Base-by-base conservation (phyloP, 1,284 basidiomycete species). In the Peniophora sp. region DNA sequence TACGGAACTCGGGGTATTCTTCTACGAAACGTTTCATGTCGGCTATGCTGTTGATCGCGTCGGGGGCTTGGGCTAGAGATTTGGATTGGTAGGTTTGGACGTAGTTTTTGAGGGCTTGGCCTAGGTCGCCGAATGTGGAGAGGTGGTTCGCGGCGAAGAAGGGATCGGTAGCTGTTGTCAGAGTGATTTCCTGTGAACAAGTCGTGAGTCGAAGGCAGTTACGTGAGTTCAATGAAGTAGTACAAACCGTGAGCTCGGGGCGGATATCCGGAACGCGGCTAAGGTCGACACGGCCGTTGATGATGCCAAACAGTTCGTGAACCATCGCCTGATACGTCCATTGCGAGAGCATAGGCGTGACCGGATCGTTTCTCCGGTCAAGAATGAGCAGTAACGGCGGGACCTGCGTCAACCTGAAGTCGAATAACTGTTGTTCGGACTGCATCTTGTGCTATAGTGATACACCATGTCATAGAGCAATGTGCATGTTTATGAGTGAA, bases 291-390 rank as follows among this genome's bases (percentile, higher is more conserved):
- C 97, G 80, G 16, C 95, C 96, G 64, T 98, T 98, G 58, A 89
- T 85, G 53, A 99, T 97, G 0, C 92, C 91, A 10, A 99, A 71
- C 11, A 97, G 73, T 65, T 99, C 97, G 62, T 99, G 97, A 0
- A 98, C 96, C 96, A 99, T 98, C 1, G 97, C 97, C 67, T 99
- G 96, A 69, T 99, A 99, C 12, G 97, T 99, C 97, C 97, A 99
- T 67, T 97, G 97, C 1, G 92, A 91, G 24, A 99, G 75, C n/a
- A 99, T 70, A 2, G 97, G 97, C 0, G 97, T 99, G 14, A 99
- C 93, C 2, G 97, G 97, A 64, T 99, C 97, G 67, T 97, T 97
- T 55, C 96, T 75, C 51, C 97, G 80, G 70, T 99, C 97, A 52
- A 91, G 74, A 56, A 90, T 87, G 48, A 91, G 74, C 17, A 92